Conservation (phyloP, 1,284 basidiomycete genomes). For the Papiliotrema terrestris region DNA sequence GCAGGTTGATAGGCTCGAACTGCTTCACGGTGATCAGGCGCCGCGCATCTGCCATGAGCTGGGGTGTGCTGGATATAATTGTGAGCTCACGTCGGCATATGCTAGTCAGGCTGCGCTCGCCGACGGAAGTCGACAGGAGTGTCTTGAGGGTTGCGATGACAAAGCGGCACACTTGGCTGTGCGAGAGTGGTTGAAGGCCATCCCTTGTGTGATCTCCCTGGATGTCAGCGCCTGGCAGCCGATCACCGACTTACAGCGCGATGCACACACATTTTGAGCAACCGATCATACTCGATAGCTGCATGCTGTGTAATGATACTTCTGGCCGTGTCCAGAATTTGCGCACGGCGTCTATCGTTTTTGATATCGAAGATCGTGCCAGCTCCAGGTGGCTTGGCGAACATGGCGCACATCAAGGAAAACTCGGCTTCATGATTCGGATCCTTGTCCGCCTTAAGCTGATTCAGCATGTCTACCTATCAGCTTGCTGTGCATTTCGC, state of each 20-base stretch:
- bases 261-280: background rate
- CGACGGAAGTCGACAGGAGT: conserved; percentile 74
- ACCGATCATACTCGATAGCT: conserved; percentile 6
- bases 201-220: conserved; percentile 4
- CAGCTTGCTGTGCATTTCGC: background rate
- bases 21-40: conserved; percentile 69
- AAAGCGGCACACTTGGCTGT: conserved; percentile 63
- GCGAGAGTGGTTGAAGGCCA: conserved; percentile 13
- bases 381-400: background rate
- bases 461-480: conserved; percentile 39
- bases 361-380: background rate
- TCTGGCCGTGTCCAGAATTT: conserved; percentile 21
- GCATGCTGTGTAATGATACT: conserved; percentile 27
- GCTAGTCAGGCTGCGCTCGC: conserved; percentile 64
- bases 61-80: too few relatives aligned
- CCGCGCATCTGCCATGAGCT: conserved; percentile 58
- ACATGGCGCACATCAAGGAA: background rate
- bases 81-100: conserved; percentile 58
- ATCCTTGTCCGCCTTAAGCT: conserved; percentile 3
- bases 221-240: background rate
- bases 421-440: background rate
- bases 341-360: background rate
- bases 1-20: conserved; percentile 77
- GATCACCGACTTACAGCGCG: background rate
- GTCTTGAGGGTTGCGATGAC: conserved; percentile 60